Conservation (phyloP, 306 rosid genomes). For the Morella rubra region DNA sequence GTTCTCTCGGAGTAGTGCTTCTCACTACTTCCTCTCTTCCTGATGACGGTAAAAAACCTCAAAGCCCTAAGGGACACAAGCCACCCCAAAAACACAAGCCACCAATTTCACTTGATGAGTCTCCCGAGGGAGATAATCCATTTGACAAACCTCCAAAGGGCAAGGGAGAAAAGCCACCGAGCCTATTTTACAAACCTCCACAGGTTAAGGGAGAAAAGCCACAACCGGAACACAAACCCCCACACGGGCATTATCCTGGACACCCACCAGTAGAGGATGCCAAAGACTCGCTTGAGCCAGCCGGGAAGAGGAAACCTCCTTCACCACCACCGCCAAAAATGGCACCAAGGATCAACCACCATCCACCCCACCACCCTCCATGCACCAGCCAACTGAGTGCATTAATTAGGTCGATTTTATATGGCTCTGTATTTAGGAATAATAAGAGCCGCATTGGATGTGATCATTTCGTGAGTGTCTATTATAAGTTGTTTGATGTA, state of each 20-base stretch:
- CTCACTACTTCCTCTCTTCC: conserved; percentile 1
- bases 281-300: neutral
- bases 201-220: conserved; percentile 15
- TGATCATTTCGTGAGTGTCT: too few species aligned
- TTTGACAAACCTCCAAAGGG: too few species aligned
- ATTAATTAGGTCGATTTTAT: neutral
- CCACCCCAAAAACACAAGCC: conserved; percentile 7
- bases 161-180: neutral
- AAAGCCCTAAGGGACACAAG: neutral
- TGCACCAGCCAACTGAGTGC: neutral
- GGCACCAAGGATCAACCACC: too few species aligned
- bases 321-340: too few species aligned
- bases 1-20: conserved; percentile 5
- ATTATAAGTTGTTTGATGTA: too few species aligned
- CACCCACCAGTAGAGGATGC: neutral
- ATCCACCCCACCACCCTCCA: too few species aligned
- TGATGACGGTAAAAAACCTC: neutral
- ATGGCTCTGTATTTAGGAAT: neutral
- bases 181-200: neutral
- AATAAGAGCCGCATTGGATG: neutral
- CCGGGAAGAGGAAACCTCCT: neutral
- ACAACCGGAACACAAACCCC: neutral
- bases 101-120: neutral
- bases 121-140: neutral
- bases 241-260: neutral